Percentiles rank a stretch among this genome's conserved stretches.
phyloP scores from a whole-genome alignment of 495 filamentous ascomycete species.

The Emericellopsis terricola region DNA sequence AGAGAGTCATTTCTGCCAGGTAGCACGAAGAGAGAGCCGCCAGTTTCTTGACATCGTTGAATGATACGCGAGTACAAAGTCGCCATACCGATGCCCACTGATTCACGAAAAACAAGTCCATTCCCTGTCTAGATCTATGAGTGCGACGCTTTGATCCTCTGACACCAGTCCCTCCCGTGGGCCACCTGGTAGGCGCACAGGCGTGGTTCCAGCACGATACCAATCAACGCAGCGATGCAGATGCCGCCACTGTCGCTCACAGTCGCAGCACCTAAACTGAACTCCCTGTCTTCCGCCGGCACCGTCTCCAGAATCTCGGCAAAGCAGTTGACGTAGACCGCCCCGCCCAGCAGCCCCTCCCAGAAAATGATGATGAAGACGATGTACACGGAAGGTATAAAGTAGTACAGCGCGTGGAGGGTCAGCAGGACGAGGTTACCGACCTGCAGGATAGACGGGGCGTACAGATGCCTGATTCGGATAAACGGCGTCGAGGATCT shows the following conservation, averaged over 20 bases:
- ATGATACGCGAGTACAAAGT: too few species aligned
- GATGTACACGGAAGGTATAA: slow-evolving; percentile 67
- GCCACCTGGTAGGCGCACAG: slow-evolving; percentile 68
- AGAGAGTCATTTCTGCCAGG: too few species aligned
- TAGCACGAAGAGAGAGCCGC: too few species aligned
- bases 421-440: slow-evolving; percentile 58
- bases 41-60: too few species aligned
- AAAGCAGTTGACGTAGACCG: slow-evolving; percentile 92
- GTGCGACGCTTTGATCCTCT: too few species aligned
- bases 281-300: slow-evolving; percentile 61
- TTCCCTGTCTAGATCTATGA: too few species aligned
- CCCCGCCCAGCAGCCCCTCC: slow-evolving; percentile 80
- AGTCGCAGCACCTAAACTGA: slow-evolving; percentile 72
- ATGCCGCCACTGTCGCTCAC: slow-evolving; percentile 89
- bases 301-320: slow-evolving; percentile 77
- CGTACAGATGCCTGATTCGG: slow-evolving; percentile 62
- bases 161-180: slow-evolving; percentile 65
- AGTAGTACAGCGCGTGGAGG: slow-evolving; percentile 55
- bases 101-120: too few species aligned
- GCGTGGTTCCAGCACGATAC: slow-evolving; percentile 68
- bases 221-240: slow-evolving; percentile 70
- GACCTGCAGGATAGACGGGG: slow-evolving; percentile 70
- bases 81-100: too few species aligned
- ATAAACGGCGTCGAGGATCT: slow-evolving; percentile 78
- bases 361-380: slow-evolving; percentile 80